phyloP scores from a whole-genome alignment of 768 basidiomycete genomes.

The Russula emetica region DNA sequence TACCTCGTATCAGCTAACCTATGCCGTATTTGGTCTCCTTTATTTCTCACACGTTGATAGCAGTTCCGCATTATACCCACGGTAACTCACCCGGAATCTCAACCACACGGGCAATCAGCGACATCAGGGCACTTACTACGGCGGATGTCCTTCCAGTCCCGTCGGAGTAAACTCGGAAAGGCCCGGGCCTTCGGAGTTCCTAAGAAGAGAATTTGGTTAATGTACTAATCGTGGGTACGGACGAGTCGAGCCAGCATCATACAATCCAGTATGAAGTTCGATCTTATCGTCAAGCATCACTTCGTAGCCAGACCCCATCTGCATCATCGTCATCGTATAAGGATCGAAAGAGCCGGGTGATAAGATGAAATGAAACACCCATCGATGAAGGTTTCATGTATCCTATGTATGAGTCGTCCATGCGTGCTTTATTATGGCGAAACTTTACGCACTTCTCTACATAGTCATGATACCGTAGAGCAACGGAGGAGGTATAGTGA shows the following conservation, averaged over 20 bases:
- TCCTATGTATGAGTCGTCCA: slow-evolving; percentile 38
- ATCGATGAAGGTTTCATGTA: slow-evolving; percentile 60
- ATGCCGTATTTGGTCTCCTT: slow-evolving; percentile 41
- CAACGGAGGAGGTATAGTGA: slow-evolving; percentile 40
- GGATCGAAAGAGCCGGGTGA: too few relatives aligned
- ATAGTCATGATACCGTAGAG: slow-evolving; percentile 47
- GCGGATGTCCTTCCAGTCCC: slow-evolving; percentile 38
- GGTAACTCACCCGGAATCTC: slow-evolving; percentile 50
- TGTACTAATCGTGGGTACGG: not conserved
- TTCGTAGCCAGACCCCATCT: slow-evolving; percentile 69
- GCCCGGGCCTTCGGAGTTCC: slow-evolving; percentile 3
- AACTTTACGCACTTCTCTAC: slow-evolving; percentile 48
- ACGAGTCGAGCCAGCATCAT: slow-evolving; percentile 44
- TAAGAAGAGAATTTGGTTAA: not conserved
- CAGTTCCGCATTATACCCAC: slow-evolving; percentile 51
- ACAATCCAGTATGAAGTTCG: slow-evolving; percentile 57
- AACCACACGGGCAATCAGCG: slow-evolving; percentile 38
- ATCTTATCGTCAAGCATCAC: slow-evolving; percentile 49
- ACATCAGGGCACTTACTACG: slow-evolving; percentile 41
- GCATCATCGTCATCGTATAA: too few relatives aligned
- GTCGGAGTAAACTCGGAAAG: slow-evolving; percentile 34
- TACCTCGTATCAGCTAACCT: too few relatives aligned
- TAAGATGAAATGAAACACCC: slow-evolving; percentile 41
- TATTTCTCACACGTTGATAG: slow-evolving; percentile 28
- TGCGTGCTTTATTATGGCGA: not conserved